phyloP scores from a whole-genome alignment of 2,329 filamentous ascomycete species.

The Scedosporium dehoogii region DNA sequence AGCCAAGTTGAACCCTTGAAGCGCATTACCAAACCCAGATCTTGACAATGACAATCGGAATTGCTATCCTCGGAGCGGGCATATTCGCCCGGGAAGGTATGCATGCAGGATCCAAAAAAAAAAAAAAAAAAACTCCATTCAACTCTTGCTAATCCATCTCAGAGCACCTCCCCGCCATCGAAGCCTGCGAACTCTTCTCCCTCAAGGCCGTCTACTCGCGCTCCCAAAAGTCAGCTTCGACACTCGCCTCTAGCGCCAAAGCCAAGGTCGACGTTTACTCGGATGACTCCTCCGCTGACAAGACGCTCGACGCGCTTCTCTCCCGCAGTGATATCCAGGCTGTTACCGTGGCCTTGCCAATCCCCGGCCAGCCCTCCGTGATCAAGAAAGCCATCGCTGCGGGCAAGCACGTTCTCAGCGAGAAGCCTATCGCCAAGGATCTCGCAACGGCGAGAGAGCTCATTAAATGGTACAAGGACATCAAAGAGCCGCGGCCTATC shows the following conservation, averaged over 20 bases:
- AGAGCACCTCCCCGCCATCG: constrained; percentile 42
- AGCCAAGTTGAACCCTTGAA: not conserved
- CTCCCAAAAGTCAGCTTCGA: constrained; percentile 44
- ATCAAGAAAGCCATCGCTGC: constrained; percentile 50
- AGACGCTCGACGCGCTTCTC: constrained; percentile 40
- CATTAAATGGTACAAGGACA: constrained; percentile 21
- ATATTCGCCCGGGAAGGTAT: constrained; percentile 51
- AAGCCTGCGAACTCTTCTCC: constrained; percentile 34
- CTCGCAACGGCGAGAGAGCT: constrained; percentile 32
- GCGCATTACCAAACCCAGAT: not conserved
- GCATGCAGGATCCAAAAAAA: constrained; percentile 9
- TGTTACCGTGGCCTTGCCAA: constrained; percentile 52
- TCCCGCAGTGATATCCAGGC: constrained; percentile 42
- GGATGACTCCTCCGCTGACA: constrained; percentile 11
- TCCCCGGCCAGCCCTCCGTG: constrained; percentile 46
- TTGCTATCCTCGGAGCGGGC: constrained; percentile 54
- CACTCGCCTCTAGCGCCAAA: not conserved
- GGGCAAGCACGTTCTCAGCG: constrained; percentile 61
- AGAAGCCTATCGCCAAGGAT: constrained; percentile 59
- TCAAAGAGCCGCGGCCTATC: constrained; percentile 22
- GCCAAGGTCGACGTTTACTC: constrained; percentile 7
- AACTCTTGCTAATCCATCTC: constrained; percentile 1
- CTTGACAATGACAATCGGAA: constrained; percentile 22
- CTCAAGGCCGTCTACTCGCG: constrained; percentile 61
- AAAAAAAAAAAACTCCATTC: not conserved